Base-by-base conservation (phyloP, 208 protist species). In the Acanthamoeba royreba region DNA sequence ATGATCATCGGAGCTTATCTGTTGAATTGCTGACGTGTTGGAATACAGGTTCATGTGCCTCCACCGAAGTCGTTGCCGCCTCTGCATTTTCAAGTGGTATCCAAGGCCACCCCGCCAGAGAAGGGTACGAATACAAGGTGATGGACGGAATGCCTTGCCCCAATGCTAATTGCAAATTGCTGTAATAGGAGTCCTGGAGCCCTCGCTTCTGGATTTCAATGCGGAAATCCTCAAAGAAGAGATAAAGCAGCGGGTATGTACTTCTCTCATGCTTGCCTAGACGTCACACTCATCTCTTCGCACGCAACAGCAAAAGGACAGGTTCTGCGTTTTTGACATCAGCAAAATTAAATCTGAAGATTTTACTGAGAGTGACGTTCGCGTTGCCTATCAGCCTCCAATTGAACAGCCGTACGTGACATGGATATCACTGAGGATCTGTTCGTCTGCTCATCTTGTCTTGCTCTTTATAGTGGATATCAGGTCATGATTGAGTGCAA, bases 401-500 rank as follows among this genome's bases (percentile, higher is more conserved):
- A 33, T 33, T 3, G 74, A 85, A 22, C 28, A 45, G 1, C 74
- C 45, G 74, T 85, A 85, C 33, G 63, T 74, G 38, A n/a, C n/a
- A n/a, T n/a, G n/a, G n/a, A n/a, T n/a, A n/a, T n/a, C n/a, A n/a
- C n/a, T n/a, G n/a, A n/a, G n/a, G 49, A 55, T 55, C 55, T 63
- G 55, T 35, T 19, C 55, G 5, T 19, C 55, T 63, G 25, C 31
- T 28, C 31, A 7, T 63, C 55, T 81, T 28, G 7, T 40, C 19
- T 81, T 38, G 35, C n/a, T 7, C 69, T 3, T 4, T 81, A 4
- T 47, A 90, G 83, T 2, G 83, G 83, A 5, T 69, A 66, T 11
- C 83, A 90, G 22, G 35, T 90, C 22, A 1, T 66, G 8, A 28
- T 90, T 4, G 83, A 90, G 25, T 90, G 83, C 83, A 90, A 90